Conservation (phyloP, 208 protist genomes). For the Strigomonas culicis region DNA sequence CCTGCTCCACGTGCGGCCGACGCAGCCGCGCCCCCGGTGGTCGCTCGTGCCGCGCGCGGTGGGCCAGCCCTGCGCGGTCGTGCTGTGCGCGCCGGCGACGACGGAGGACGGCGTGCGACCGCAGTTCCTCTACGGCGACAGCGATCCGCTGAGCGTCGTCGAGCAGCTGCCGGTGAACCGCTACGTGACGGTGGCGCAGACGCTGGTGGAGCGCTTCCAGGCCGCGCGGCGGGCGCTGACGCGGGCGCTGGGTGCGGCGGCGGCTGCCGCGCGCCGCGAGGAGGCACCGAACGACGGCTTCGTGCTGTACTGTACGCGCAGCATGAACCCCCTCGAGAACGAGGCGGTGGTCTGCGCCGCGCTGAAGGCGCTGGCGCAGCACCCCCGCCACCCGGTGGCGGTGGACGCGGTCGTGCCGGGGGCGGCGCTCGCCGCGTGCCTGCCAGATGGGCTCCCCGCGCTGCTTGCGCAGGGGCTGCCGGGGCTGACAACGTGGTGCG, state of each 20-base stretch:
- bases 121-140: slow-evolving; percentile 26
- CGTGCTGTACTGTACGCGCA: slow-evolving; percentile 93
- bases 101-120: slow-evolving; percentile 61
- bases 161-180: slow-evolving; percentile 14
- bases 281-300: slow-evolving; percentile 27
- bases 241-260: slow-evolving; percentile 20
- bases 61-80: slow-evolving; percentile 24
- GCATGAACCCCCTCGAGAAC: slow-evolving; percentile 93
- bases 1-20: neutral
- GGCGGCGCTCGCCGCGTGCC: slow-evolving; percentile 2
- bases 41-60: neutral
- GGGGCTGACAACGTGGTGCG: slow-evolving; percentile 45
- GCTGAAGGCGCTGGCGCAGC: slow-evolving; percentile 24
- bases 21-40: neutral
- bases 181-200: slow-evolving; percentile 44
- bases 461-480: slow-evolving; percentile 18
- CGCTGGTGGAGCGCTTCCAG: slow-evolving; percentile 34
- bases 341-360: slow-evolving; percentile 90
- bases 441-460: slow-evolving; percentile 11
- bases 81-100: slow-evolving; percentile 55
- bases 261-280: neutral
- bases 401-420: neutral
- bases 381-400: neutral
- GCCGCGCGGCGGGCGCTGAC: slow-evolving; percentile 34
- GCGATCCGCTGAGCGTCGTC: neutral